Evolutionary conservation across 177 flowering plant genomes (phyloP).

Genomic region (Vitis hybrid): DNA sequence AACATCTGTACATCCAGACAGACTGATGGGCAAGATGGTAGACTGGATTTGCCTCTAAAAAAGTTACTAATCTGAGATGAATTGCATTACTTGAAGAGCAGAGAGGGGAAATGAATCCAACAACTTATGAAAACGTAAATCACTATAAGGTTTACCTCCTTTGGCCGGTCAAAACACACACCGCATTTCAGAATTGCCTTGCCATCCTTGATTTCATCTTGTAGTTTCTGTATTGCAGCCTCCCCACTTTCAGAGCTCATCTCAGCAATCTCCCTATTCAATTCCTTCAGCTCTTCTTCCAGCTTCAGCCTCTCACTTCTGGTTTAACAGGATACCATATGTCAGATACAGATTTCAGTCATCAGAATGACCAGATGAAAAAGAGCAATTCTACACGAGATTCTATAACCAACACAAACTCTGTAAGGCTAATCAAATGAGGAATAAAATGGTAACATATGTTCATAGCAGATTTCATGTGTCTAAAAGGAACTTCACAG

Average conservation of each 20-base stretch:
- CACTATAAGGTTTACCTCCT: constrained; percentile 58
- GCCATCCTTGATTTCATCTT: constrained; percentile 88
- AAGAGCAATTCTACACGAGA: not conserved
- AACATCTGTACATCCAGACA: not conserved
- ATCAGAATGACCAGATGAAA: not conserved
- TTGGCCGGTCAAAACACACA: constrained; percentile 89
- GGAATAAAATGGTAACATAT: not conserved
- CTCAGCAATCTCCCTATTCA: constrained; percentile 53
- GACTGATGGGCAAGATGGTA: not conserved
- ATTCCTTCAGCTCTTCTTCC: constrained; percentile 70
- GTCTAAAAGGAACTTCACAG: not conserved
- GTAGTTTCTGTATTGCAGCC: constrained; percentile 80
- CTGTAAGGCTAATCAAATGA: not conserved
- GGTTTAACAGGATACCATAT: constrained; percentile 12
- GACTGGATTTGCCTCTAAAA: too few relatives aligned
- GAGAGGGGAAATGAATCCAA: not conserved
- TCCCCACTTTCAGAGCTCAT: constrained; percentile 70
- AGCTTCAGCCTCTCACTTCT: constrained; percentile 63
- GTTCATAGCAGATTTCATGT: not conserved
- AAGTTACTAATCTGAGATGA: too few relatives aligned
- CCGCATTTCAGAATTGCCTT: constrained; percentile 88
- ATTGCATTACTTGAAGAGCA: too few relatives aligned
- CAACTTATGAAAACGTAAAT: not conserved
- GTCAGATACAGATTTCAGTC: constrained; percentile 1
- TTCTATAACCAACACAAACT: not conserved